Base-by-base conservation (phyloP, 129 eudicot genomes). In the Saussurea involucrata region DNA sequence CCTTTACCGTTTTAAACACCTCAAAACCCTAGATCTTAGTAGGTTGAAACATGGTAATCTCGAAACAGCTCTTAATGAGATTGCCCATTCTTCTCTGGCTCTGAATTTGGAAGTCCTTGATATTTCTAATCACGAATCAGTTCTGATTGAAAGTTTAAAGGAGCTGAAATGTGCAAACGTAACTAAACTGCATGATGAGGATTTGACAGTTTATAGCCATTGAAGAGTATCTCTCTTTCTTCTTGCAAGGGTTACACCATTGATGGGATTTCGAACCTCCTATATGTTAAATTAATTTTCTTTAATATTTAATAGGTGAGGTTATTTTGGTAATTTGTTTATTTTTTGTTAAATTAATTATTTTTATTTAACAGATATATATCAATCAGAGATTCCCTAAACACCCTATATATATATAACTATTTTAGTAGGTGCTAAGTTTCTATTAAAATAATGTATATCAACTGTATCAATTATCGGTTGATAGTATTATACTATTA, bases 11-110 rank as follows among this genome's bases (percentile, higher is more conserved):
- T 88, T 88, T 40, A 83, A 31, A 6, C 37, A 81, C 76, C 83
- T 88, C 42, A 85, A 86, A 76, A 13, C 85, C 85, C 78, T 88
- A 63, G 84, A 84, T 86, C 66, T 88, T 8, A 76, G 83, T 21
- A n/a, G 65, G 3, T 73, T 68, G 6, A 66, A 17, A 9, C 53
- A 40, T 21, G 69, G 66, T 40, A 8, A 79, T 68, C 80, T 85
- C 22, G 76, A 75, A 33, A 42, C 15, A 18, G 72, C 76, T 22
- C 44, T 88, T 44, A 22, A 15, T 1, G 82, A 74, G 68, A 73
- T 84, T 28, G 79, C 88, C 4, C 68, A 63, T 61, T 69, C 76
- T 8, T 75, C 72, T 20, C 44, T 75, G 8, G 40, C 70, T 12
- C 29, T 84, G 37, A 71, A 63, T 53, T 63, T 88, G 27, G 87